Evolutionary conservation across 768 basidiomycete genomes (phyloP).

Genomic region (Gymnopilus junonius): DNA sequence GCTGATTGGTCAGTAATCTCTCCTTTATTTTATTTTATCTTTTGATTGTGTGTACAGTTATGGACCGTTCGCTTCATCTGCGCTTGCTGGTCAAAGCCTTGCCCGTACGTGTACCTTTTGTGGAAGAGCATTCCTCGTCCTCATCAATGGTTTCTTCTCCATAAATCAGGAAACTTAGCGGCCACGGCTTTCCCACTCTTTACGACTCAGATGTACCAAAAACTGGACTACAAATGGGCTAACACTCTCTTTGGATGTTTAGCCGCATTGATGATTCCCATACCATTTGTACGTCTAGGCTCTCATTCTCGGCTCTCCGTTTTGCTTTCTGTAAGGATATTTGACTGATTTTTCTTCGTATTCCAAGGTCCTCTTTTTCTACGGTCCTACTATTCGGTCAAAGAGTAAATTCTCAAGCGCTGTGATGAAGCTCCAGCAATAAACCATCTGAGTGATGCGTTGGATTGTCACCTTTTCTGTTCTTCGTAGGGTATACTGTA

Average conservation of each 20-base stretch:
- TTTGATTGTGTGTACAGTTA: constrained; percentile 35
- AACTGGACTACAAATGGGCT: constrained; percentile 63
- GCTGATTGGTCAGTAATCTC: constrained; percentile 57
- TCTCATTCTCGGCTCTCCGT: neutral
- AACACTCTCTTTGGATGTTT: constrained; percentile 60
- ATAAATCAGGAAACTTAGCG: constrained; percentile 47
- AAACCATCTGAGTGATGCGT: too few species aligned
- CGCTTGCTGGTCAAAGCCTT: constrained; percentile 69
- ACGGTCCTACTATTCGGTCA: constrained; percentile 43
- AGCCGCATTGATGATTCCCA: constrained; percentile 58
- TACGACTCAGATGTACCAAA: constrained; percentile 59
- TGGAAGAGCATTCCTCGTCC: neutral
- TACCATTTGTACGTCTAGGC: constrained; percentile 64
- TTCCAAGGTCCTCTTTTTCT: constrained; percentile 44
- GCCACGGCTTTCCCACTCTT: constrained; percentile 66
- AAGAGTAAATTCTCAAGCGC: constrained; percentile 45
- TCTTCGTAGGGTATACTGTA: too few species aligned
- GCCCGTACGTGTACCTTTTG: constrained; percentile 42
- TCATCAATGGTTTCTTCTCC: neutral
- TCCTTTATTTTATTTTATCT: neutral
- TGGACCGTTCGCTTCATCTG: constrained; percentile 68
- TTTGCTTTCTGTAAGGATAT: neutral
- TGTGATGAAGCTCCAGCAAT: constrained; percentile 32
- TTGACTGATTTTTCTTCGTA: neutral
- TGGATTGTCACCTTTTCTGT: too few species aligned